phyloP scores from a whole-genome alignment of 805 yeast species.

The Myxozyma udenii region DNA sequence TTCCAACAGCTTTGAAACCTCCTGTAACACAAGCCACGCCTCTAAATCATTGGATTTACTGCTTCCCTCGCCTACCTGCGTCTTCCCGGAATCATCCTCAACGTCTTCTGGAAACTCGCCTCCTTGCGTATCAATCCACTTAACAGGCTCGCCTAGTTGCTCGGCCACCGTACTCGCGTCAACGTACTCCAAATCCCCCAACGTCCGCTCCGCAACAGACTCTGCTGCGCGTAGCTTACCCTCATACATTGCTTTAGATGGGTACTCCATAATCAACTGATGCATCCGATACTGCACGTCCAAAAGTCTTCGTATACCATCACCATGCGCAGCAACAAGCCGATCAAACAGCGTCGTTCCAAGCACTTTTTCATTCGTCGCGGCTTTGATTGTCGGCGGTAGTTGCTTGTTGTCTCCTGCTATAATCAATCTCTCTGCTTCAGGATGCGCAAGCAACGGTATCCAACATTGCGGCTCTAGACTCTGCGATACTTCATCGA shows the following conservation, averaged over 20 bases:
- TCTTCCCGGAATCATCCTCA: constrained; percentile 36
- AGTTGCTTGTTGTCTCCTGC: constrained; percentile 94
- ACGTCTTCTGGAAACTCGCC: constrained; percentile 70
- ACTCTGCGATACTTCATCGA: constrained; percentile 94
- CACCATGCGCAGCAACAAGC: constrained; percentile 50
- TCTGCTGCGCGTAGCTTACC: constrained; percentile 61
- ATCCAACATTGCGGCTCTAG: constrained; percentile 97
- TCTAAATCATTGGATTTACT: constrained; percentile 82
- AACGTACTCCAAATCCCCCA: constrained; percentile 55
- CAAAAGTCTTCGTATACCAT: constrained; percentile 54
- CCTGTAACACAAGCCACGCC: constrained; percentile 56
- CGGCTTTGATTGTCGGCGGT: constrained; percentile 77
- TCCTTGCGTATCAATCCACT: constrained; percentile 94
- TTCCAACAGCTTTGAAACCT: constrained; percentile 51
- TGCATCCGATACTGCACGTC: constrained; percentile 89
- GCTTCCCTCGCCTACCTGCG: constrained; percentile 21
- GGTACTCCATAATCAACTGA: constrained; percentile 67
- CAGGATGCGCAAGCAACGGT: constrained; percentile 67
- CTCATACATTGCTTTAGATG: constrained; percentile 64
- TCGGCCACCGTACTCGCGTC: constrained; percentile 54
- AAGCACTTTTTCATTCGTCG: constrained; percentile 46
- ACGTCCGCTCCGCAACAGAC: constrained; percentile 48
- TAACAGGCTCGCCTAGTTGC: constrained; percentile 42
- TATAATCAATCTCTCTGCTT: constrained; percentile 58
- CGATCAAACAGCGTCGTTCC: constrained; percentile 79